Evolutionary conservation across 2,329 filamentous ascomycete genomes (phyloP).

Genomic region (Cordyceps farinosa): DNA sequence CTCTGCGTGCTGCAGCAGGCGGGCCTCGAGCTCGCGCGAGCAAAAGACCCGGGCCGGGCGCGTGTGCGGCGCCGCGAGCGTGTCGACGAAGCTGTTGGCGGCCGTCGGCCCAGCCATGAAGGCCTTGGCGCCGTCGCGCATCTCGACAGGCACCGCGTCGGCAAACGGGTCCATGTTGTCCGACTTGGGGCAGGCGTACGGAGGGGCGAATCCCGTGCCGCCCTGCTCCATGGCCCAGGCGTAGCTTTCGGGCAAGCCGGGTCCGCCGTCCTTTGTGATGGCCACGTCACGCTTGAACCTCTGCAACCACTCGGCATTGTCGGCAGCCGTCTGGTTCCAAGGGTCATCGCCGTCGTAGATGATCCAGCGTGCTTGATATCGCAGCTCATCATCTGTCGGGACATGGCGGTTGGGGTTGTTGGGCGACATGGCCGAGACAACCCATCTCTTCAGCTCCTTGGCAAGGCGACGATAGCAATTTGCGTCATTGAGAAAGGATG

Average conservation of each 20-base stretch:
- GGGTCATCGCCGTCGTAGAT: constrained; percentile 62
- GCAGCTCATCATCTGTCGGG: constrained; percentile 60
- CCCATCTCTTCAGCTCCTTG: constrained; percentile 51
- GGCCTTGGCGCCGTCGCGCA: constrained; percentile 36
- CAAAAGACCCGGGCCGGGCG: constrained; percentile 53
- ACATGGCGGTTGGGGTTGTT: constrained; percentile 59
- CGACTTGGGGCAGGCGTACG: constrained; percentile 47
- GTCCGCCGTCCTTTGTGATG: constrained; percentile 47
- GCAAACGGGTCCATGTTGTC: constrained; percentile 34
- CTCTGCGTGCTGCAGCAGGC: constrained; percentile 47
- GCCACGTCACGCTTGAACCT: constrained; percentile 59
- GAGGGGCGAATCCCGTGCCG: constrained; percentile 53
- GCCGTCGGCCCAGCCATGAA: constrained; percentile 41
- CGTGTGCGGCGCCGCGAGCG: constrained; percentile 40
- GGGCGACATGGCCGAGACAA: constrained; percentile 50
- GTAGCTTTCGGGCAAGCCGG: constrained; percentile 42
- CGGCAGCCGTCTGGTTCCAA: constrained; percentile 62
- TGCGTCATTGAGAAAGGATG: constrained; percentile 54
- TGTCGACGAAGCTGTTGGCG: constrained; percentile 47
- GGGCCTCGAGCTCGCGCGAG: constrained; percentile 55
- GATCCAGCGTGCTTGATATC: constrained; percentile 61
- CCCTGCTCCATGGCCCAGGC: constrained; percentile 49
- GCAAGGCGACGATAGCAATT: constrained; percentile 58
- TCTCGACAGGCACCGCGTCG: constrained; percentile 31
- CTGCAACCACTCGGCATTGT: constrained; percentile 61